Conservation (phyloP, 2,329 filamentous ascomycete genomes). For the Botrytis fragariae region DNA sequence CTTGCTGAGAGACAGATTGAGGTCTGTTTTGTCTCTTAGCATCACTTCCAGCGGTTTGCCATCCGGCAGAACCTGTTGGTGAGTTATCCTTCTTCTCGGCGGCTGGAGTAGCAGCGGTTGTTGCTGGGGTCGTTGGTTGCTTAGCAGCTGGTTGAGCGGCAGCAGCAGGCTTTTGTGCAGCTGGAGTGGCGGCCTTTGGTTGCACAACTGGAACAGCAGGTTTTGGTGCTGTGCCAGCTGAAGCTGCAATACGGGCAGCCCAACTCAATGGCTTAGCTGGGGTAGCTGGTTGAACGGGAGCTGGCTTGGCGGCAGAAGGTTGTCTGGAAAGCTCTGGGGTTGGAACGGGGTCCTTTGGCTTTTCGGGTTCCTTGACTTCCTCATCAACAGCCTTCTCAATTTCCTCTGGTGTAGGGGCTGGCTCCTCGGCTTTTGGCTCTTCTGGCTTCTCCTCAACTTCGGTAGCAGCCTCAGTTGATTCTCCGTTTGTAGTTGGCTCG, state of each 20-base stretch:
- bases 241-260: constrained; percentile 67
- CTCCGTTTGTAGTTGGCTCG: constrained; percentile 45
- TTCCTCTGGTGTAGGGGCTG: constrained; percentile 45
- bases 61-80: constrained; percentile 52
- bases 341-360: constrained; percentile 62
- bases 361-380: constrained; percentile 56
- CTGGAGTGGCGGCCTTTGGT: constrained; percentile 56
- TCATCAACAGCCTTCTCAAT: constrained; percentile 55
- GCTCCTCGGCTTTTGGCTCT: constrained; percentile 37
- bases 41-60: constrained; percentile 79
- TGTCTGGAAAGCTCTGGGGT: constrained; percentile 43
- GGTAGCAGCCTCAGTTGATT: constrained; percentile 37
- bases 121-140: constrained; percentile 29
- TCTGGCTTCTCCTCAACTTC: constrained; percentile 40
- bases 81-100: constrained; percentile 39
- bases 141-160: constrained; percentile 42
- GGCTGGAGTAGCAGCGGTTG: constrained; percentile 49
- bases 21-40: constrained; percentile 79
- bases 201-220: constrained; percentile 48
- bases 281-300: constrained; percentile 39
- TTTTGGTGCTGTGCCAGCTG: constrained; percentile 53
- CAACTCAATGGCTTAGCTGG: constrained; percentile 66
- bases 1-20: constrained; percentile 57
- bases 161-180: constrained; percentile 46
- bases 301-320: constrained; percentile 50